A percentile compares a stretch with the other conserved stretches of the same genome.
Evolutionary conservation across 2,329 filamentous ascomycete genomes (phyloP).

Genomic region (Clonostachys chloroleuca): DNA sequence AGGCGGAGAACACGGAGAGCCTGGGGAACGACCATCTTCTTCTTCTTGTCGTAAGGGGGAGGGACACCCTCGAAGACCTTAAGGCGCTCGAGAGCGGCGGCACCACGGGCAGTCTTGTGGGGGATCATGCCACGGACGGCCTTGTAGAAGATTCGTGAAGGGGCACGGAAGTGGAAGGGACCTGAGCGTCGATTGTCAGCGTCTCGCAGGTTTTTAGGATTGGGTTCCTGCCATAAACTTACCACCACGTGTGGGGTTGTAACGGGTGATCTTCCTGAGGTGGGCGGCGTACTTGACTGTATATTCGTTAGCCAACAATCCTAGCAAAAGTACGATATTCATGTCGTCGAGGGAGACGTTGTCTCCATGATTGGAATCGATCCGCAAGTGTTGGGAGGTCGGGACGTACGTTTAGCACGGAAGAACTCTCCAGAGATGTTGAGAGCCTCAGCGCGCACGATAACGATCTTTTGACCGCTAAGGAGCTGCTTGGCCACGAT

Average conservation of each 20-base stretch:
- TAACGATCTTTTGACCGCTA: conserved; percentile 98
- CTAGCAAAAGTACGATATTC: conserved; percentile 32
- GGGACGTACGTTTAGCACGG: conserved; percentile 96
- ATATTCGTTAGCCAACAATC: conserved; percentile 13
- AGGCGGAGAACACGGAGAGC: conserved; percentile 93
- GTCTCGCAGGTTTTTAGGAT: conserved; percentile 5
- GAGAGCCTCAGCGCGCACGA: conserved; percentile 97
- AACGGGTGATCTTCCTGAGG: conserved; percentile 99
- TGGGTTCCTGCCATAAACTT: conserved; percentile 33
- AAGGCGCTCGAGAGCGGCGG: conserved; percentile 93
- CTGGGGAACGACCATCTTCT: conserved; percentile 99
- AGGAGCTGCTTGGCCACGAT: conserved; percentile 99
- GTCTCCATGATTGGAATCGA: no score
- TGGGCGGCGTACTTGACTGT: conserved; percentile 99
- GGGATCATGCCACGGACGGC: conserved; percentile 99
- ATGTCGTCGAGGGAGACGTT: conserved; percentile 1
- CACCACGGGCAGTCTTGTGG: conserved; percentile 98
- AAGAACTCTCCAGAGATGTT: conserved; percentile 99
- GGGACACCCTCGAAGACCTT: conserved; percentile 99
- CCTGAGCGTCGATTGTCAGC: conserved; percentile 47
- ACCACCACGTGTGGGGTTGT: conserved; percentile 98
- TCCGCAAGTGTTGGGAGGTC: conserved; percentile 3
- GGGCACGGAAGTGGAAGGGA: conserved; percentile 99
- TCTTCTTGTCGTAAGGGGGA: conserved; percentile 99
- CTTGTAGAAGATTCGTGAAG: conserved; percentile 99